phyloP scores from a whole-genome alignment of 371 early-diverging fungal species.

The Batkoa obscura region DNA sequence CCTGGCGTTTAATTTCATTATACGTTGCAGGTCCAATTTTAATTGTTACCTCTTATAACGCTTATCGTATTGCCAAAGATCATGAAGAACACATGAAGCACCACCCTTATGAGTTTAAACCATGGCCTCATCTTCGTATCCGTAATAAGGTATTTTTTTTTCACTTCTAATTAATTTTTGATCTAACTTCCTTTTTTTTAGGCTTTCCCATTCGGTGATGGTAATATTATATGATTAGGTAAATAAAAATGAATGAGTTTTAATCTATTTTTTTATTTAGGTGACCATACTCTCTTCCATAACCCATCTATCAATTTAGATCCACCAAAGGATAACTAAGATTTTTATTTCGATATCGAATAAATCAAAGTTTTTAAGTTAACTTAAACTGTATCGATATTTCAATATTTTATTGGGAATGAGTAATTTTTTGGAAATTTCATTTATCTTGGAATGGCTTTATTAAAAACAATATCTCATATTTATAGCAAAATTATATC shows the following conservation, averaged over 20 bases:
- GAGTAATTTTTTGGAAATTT: too few relatives aligned
- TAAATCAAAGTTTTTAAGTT: too few relatives aligned
- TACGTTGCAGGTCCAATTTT: slow-evolving; percentile 15
- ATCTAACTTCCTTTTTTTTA: slow-evolving; percentile 3
- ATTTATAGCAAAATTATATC: too few relatives aligned
- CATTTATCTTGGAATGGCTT: too few relatives aligned
- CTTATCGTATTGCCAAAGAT: slow-evolving; percentile 15
- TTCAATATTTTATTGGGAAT: too few relatives aligned
- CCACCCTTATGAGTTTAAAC: slow-evolving; percentile 16
- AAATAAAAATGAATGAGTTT: too few relatives aligned
- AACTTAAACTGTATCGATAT: too few relatives aligned
- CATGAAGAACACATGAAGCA: slow-evolving; percentile 19
- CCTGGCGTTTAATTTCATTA: slow-evolving; percentile 19
- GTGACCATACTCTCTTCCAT: slow-evolving; percentile 19
- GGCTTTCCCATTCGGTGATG: slow-evolving; percentile 13
- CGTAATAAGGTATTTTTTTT: slow-evolving; percentile 6
- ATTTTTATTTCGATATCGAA: too few relatives aligned
- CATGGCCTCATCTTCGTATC: slow-evolving; percentile 17
- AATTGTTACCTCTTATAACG: slow-evolving; percentile 16
- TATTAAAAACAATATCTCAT: too few relatives aligned
- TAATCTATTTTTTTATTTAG: slow-evolving; percentile 8
- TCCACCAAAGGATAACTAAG: neutral
- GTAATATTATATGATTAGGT: neutral
- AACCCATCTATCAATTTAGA: slow-evolving; percentile 14
- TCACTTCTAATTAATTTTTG: neutral